Percentiles rank a stretch among this genome's conserved stretches.
These are phyloP conservation scores for Physaria fendleri DNA, from an alignment of 345 rosid genomes.

Conservation along the genomic window DNA sequence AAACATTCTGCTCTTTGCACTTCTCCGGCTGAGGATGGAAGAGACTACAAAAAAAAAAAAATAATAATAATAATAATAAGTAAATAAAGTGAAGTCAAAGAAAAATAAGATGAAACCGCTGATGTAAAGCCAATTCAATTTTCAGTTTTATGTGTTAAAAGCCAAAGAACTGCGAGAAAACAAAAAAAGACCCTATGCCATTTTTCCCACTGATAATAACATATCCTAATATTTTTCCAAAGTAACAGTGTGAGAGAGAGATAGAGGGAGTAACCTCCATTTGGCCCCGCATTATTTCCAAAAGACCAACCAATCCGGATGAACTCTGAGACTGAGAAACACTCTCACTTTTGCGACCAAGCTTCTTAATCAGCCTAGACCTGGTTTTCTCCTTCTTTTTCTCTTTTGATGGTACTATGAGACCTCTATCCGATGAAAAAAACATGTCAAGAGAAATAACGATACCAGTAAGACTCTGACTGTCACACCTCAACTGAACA, in stretches of 20 bases:
- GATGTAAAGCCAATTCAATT: conserved; percentile 6
- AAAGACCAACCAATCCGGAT: conserved; percentile 69
- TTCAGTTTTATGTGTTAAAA: neutral
- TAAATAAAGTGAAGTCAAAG: conserved; percentile 1
- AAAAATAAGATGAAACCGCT: neutral
- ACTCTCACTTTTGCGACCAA: conserved; percentile 72
- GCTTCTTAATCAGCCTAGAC: conserved; percentile 88
- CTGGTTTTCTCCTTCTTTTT: conserved; percentile 72
- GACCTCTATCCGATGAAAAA: conserved; percentile 49
- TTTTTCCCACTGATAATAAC: neutral
- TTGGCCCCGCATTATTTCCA: conserved; percentile 88
- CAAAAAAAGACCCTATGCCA: neutral
- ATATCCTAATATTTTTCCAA: neutral
- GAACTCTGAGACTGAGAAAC: conserved; percentile 54
- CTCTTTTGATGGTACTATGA: conserved; percentile 85
- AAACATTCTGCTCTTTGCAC: conserved; percentile 87
- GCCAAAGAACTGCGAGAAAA: conserved; percentile 4
- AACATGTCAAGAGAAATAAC: neutral
- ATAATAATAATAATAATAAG: too few species aligned
- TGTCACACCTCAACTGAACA: neutral
- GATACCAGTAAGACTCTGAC: neutral
- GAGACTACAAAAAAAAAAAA: conserved; percentile 43
- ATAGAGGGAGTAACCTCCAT: conserved; percentile 64
- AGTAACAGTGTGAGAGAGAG: conserved; percentile 7
- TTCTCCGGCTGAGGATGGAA: conserved; percentile 77